phyloP scores from a whole-genome alignment of 2,329 filamentous ascomycete genomes.

The Alternaria gansuensis region DNA sequence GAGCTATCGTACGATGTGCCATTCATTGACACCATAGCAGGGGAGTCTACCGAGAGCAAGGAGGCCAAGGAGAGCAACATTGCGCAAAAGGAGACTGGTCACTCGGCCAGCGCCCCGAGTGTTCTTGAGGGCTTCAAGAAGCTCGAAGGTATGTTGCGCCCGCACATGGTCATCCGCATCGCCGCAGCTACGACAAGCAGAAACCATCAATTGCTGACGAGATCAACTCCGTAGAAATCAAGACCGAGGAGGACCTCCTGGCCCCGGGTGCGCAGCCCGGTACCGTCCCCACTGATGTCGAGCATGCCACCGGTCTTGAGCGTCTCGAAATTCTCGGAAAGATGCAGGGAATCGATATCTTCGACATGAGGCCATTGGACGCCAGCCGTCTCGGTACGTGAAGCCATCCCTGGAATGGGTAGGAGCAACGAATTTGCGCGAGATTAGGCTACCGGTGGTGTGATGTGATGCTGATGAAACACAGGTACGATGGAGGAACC shows the following conservation, averaged over 20 bases:
- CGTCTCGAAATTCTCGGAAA: slow-evolving; percentile 98
- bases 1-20: slow-evolving; percentile 45
- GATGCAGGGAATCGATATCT: slow-evolving; percentile 97
- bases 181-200: slow-evolving; percentile 11
- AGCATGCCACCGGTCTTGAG: slow-evolving; percentile 96
- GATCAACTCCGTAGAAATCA: slow-evolving; percentile 73
- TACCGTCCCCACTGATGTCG: slow-evolving; percentile 89
- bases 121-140: slow-evolving; percentile 54
- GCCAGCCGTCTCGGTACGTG: slow-evolving; percentile 80
- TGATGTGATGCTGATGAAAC: slow-evolving; percentile 30
- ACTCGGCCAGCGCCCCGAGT: slow-evolving; percentile 39
- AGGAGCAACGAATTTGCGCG: not conserved
- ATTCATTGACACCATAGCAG: slow-evolving; percentile 48
- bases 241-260: slow-evolving; percentile 80
- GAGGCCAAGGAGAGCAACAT: slow-evolving; percentile 44
- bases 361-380: slow-evolving; percentile 97
- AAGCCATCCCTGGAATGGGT: not conserved
- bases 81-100: slow-evolving; percentile 49
- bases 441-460: not conserved
- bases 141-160: slow-evolving; percentile 54
- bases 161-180: slow-evolving; percentile 14
- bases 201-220: slow-evolving; percentile 41
- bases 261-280: slow-evolving; percentile 82
- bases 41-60: slow-evolving; percentile 29
- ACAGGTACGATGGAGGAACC: slow-evolving; percentile 84